Base-by-base conservation (phyloP, 176 grass and related monocot genomes). In the Lolium multiflorum region DNA sequence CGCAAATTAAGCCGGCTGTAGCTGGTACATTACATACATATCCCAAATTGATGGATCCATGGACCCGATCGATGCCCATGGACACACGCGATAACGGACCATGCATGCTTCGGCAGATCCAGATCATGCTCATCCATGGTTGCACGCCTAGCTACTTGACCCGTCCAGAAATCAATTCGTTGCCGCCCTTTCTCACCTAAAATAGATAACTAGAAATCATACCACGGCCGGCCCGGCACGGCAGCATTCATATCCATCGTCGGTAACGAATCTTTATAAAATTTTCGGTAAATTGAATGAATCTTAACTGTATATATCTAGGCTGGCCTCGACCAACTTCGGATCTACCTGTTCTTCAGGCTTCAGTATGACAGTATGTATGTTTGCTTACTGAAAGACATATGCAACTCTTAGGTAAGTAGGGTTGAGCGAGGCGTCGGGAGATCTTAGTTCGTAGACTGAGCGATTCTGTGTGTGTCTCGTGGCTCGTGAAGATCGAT, bases 91-190 rank as follows among this genome's bases (percentile, higher is more conserved):
- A 66, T 66, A 66, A 66, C 26, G 63, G 63, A 37, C 63, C 63
- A 66, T 66, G 14, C 63, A 66, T 66, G 63, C 63, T 37, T 26
- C 63, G 15, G 28, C 63, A 66, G 63, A 66, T 66, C 63, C 28
- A 66, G 63, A 66, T 66, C 63, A 66, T 66, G 63, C 63, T 66
- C 63, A 35, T 66, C 63, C 26, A 66, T 35, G 4, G 16, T 35
- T 66, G 13, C 15, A 31, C 63, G 26, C 63, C 63, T 66, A 55
- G 52, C 16, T 7, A 35, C 63, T 16, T 16, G 22, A 35, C 63
- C 1, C 26, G 26, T 35, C 14, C 26, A 66, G 26, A 16, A 9
- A 37, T 17, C 26, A 66, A 66, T 66, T 17, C 63, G 8, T 35
- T 16, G 63, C 14, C 35, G 22, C 4, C 4, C 20, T 21, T 4